phyloP scores from a whole-genome alignment of 495 filamentous ascomycete genomes.

The Diplogelasinospora grovesii region DNA sequence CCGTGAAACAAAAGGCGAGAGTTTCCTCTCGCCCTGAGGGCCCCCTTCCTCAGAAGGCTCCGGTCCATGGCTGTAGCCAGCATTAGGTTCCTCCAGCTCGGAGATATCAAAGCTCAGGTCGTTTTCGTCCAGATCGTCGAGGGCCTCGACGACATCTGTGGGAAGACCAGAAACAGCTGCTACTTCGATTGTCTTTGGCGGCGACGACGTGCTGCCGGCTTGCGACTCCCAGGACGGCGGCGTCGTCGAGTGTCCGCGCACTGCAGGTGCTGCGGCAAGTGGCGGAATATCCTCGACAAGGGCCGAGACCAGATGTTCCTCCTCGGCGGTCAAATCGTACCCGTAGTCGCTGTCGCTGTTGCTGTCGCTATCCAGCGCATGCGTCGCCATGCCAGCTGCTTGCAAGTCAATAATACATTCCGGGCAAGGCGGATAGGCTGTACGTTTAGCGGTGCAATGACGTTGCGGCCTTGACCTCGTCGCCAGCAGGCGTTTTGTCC shows the following conservation, averaged over 20 bases:
- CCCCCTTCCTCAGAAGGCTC: background rate
- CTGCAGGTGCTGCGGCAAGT: no score
- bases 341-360: constrained; percentile 59
- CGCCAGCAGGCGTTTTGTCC: no score
- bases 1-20: constrained; percentile 9
- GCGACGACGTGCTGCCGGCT: no score
- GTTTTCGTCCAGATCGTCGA: constrained; percentile 10
- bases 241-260: no score
- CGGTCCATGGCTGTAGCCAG: constrained; percentile 5
- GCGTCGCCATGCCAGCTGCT: constrained; percentile 1
- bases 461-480: no score
- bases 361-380: constrained; percentile 8
- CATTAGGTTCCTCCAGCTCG: constrained; percentile 13
- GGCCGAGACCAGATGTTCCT: constrained; percentile 33
- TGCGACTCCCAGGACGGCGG: no score
- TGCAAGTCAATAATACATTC: background rate
- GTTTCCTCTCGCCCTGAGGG: constrained; percentile 2
- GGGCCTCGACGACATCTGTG: constrained; percentile 7
- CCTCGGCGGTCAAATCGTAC: constrained; percentile 62
- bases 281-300: constrained; percentile 15
- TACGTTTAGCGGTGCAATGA: no score
- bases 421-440: background rate
- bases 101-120: constrained; percentile 21
- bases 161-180: background rate
- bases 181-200: no score